These are phyloP conservation scores for Didymella pinodella DNA, from an alignment of 2,329 filamentous ascomycete species.

Conservation along the genomic window DNA sequence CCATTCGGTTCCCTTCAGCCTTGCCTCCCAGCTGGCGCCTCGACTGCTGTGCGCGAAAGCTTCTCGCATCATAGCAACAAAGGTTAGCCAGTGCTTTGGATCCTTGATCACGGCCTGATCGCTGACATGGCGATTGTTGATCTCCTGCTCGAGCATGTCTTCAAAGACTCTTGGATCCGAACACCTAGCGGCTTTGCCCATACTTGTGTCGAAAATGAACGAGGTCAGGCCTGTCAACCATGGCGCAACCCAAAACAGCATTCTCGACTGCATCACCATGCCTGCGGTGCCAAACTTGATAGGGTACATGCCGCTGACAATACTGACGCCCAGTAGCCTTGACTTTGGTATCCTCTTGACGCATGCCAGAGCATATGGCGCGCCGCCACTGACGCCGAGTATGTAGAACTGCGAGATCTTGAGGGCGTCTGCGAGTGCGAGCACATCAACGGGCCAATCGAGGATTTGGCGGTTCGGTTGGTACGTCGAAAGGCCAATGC, in stretches of 20 bases:
- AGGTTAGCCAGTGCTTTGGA: conserved; percentile 30
- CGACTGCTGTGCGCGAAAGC: conserved; percentile 37
- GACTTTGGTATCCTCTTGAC: conserved; percentile 49
- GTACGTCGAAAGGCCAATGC: conserved; percentile 54
- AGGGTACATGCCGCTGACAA: conserved; percentile 41
- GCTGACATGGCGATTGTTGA: conserved; percentile 27
- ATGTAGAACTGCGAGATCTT: conserved; percentile 54
- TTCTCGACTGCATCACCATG: conserved; percentile 35
- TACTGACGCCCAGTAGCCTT: conserved; percentile 34
- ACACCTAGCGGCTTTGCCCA: conserved; percentile 39
- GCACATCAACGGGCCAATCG: conserved; percentile 55
- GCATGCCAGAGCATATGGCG: conserved; percentile 59
- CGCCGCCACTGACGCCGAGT: conserved; percentile 57
- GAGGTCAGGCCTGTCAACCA: conserved; percentile 35
- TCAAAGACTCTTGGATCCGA: conserved; percentile 39
- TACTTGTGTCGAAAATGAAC: conserved; percentile 31
- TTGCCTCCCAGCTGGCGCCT: conserved; percentile 42
- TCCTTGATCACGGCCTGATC: conserved; percentile 36
- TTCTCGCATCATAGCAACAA: conserved; percentile 40
- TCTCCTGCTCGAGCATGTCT: conserved; percentile 34
- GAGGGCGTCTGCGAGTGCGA: conserved; percentile 53
- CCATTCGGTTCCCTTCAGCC: conserved; percentile 40
- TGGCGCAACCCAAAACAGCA: conserved; percentile 38
- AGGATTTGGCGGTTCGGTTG: conserved; percentile 50
- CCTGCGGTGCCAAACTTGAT: conserved; percentile 36